Conservation (phyloP, 805 yeast genomes). For the Saccharomycopsis sp. region DNA sequence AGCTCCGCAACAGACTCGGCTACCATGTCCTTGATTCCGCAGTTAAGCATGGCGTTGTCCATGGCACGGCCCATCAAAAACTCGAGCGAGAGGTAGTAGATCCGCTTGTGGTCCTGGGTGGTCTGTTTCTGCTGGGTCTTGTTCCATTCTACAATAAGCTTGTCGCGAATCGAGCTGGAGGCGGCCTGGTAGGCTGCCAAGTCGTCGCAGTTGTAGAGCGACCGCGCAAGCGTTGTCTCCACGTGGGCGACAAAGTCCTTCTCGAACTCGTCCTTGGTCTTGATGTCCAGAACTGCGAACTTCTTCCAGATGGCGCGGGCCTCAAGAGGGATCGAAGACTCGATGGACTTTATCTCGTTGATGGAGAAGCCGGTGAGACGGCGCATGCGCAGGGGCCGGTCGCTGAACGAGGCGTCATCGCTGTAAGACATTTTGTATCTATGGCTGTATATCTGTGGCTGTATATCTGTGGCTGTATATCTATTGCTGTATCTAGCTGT, state of each 20-base stretch:
- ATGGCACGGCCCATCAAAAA: constrained; percentile 92
- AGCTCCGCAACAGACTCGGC: constrained; percentile 53
- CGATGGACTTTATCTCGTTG: constrained; percentile 77
- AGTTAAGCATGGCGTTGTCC: constrained; percentile 87
- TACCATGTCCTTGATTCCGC: constrained; percentile 58
- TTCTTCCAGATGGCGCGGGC: constrained; percentile 76
- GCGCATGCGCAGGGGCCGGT: constrained; percentile 44
- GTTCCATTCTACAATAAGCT: constrained; percentile 81
- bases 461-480: no score
- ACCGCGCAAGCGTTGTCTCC: constrained; percentile 86
- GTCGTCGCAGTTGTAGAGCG: constrained; percentile 85
- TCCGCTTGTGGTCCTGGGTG: constrained; percentile 72
- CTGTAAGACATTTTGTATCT: background rate
- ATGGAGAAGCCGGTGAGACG: constrained; percentile 89
- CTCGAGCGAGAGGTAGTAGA: constrained; percentile 81
- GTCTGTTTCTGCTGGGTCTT: constrained; percentile 89
- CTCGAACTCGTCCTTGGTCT: constrained; percentile 53
- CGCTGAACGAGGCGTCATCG: no score
- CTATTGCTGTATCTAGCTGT: no score
- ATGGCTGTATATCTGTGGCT: no score
- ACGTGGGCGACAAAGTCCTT: constrained; percentile 72
- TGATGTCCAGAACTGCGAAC: constrained; percentile 42
- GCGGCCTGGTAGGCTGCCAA: constrained; percentile 91
- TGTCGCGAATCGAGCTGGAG: constrained; percentile 71
- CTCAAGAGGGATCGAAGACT: constrained; percentile 70